These are phyloP conservation scores for Coemansia sp. DNA, from an alignment of 192 early-diverging fungal genomes.

Conservation along the genomic window DNA sequence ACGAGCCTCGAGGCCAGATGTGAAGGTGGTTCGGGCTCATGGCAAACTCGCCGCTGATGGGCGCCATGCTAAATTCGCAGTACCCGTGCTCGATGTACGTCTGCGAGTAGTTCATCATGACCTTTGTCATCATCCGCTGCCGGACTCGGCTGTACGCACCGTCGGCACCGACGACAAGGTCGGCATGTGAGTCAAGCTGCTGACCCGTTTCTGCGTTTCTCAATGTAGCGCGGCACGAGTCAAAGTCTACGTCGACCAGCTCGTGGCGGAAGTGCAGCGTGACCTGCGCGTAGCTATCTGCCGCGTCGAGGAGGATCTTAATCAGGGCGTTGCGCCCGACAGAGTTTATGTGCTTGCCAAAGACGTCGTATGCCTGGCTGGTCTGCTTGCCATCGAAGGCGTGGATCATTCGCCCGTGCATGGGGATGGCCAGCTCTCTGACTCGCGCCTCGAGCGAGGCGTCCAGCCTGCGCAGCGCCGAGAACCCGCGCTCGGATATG, in stretches of 20 bases:
- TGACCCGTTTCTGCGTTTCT: slow-evolving; percentile 35
- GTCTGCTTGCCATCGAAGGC: slow-evolving; percentile 66
- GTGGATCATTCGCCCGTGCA: slow-evolving; percentile 95
- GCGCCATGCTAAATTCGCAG: slow-evolving; percentile 89
- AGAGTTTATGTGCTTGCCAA: slow-evolving; percentile 94
- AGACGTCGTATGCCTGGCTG: slow-evolving; percentile 86
- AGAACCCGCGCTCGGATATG: slow-evolving; percentile 83
- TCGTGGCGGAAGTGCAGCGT: slow-evolving; percentile 77
- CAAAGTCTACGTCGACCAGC: slow-evolving; percentile 73
- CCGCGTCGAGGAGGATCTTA: slow-evolving; percentile 75
- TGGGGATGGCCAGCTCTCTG: slow-evolving; percentile 76
- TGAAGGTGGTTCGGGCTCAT: slow-evolving; percentile 93
- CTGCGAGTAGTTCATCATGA: slow-evolving; percentile 84
- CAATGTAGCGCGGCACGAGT: slow-evolving; percentile 58
- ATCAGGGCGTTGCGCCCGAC: slow-evolving; percentile 86
- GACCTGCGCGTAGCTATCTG: slow-evolving; percentile 69
- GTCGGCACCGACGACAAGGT: slow-evolving; percentile 89
- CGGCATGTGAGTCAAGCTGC: slow-evolving; percentile 56
- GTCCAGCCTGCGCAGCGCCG: slow-evolving; percentile 75
- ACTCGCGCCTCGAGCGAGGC: slow-evolving; percentile 68
- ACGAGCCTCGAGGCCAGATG: slow-evolving; percentile 96
- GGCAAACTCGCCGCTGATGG: slow-evolving; percentile 69
- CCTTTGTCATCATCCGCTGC: slow-evolving; percentile 77
- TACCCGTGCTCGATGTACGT: slow-evolving; percentile 91
- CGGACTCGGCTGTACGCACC: slow-evolving; percentile 84